Evolutionary conservation across 2,329 filamentous ascomycete species (phyloP).

Genomic region (Ophiostoma perfectum): DNA sequence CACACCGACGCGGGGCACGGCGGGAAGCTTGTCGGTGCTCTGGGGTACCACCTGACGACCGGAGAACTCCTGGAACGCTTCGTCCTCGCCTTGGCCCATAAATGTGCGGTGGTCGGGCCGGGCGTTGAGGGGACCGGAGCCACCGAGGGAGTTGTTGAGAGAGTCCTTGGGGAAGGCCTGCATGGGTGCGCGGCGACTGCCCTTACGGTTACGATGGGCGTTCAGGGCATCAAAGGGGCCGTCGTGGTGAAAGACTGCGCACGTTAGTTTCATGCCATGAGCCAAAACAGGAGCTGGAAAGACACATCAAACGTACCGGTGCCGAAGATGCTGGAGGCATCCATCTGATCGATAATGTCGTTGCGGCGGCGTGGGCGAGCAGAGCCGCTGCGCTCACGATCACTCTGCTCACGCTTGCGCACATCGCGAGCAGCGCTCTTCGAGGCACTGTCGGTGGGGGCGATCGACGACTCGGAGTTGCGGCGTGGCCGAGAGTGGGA

Average conservation of each 20-base stretch:
- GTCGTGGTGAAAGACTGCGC: conserved; percentile 88
- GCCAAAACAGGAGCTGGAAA: neutral
- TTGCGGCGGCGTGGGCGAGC: conserved; percentile 51
- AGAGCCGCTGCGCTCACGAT: conserved; percentile 45
- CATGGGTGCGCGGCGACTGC: conserved; percentile 81
- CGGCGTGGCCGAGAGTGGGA: conserved; percentile 53
- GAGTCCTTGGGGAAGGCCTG: conserved; percentile 91
- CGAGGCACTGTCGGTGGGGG: conserved; percentile 42
- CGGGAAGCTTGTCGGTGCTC: conserved; percentile 31
- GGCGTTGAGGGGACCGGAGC: conserved; percentile 74
- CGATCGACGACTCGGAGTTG: conserved; percentile 73
- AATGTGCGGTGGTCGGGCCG: conserved; percentile 82
- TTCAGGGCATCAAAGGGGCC: conserved; percentile 96
- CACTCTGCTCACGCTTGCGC: conserved; percentile 49
- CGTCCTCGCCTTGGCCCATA: conserved; percentile 71
- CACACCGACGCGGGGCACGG: conserved; percentile 39
- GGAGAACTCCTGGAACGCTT: conserved; percentile 76
- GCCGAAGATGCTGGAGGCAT: conserved; percentile 93
- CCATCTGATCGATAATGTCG: conserved; percentile 93
- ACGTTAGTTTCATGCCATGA: neutral
- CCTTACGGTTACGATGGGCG: conserved; percentile 84
- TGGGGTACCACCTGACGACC: conserved; percentile 25
- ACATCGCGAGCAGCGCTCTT: conserved; percentile 51
- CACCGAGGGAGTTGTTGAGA: conserved; percentile 85
- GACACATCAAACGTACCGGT: conserved; percentile 60